Conservation (phyloP, 2,329 filamentous ascomycete species). For the Raffaelea ambrosiae region DNA sequence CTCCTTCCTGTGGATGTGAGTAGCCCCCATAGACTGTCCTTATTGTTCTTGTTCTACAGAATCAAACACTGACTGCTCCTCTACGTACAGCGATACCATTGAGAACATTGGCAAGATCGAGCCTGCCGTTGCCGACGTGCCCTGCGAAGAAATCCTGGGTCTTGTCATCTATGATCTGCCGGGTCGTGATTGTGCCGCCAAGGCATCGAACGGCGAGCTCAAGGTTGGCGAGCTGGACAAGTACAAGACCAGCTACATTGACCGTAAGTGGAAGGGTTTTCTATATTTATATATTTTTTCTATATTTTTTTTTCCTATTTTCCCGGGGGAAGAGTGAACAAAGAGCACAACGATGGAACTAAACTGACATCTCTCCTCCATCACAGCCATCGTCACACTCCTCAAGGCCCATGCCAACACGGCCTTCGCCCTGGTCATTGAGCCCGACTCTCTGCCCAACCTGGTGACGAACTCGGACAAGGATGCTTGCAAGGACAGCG, state of each 20-base stretch:
- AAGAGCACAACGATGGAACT: too few species aligned
- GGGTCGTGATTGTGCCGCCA: constrained; percentile 54
- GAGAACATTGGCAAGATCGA: constrained; percentile 27
- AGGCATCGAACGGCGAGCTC: constrained; percentile 56
- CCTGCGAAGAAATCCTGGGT: constrained; percentile 29
- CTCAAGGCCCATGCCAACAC: constrained; percentile 47
- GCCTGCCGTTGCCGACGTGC: constrained; percentile 25
- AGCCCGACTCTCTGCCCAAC: constrained; percentile 56
- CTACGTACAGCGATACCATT: constrained; percentile 26
- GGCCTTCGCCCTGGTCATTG: constrained; percentile 33
- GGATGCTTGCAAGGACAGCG: constrained; percentile 43
- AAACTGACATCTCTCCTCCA: too few species aligned
- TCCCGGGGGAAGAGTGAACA: too few species aligned
- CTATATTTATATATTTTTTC: too few species aligned
- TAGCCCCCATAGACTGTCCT: too few species aligned
- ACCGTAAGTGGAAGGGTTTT: constrained; percentile 21
- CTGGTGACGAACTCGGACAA: constrained; percentile 51
- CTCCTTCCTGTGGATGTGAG: constrained; percentile 31
- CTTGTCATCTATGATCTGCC: constrained; percentile 57
- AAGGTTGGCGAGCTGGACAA: constrained; percentile 39
- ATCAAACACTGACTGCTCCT: not conserved
- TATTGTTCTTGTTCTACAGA: too few species aligned
- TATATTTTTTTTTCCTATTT: too few species aligned
- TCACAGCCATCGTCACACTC: constrained; percentile 39
- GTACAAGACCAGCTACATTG: constrained; percentile 34